Conservation (phyloP, 2,329 filamentous ascomycete species). For the Tolypocladium ophioglossoides region DNA sequence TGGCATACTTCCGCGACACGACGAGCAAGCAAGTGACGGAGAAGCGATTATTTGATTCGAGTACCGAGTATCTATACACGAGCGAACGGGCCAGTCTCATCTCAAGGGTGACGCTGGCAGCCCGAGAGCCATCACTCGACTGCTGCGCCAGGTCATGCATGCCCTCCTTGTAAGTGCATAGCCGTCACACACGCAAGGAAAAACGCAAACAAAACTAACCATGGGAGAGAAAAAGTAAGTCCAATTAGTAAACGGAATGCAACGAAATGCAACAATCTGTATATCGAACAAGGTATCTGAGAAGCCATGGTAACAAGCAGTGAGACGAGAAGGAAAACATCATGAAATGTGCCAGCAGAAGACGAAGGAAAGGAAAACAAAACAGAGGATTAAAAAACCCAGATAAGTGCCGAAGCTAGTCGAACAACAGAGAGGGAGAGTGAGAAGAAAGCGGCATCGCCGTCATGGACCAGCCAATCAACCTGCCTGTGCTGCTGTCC, state of each 20-base stretch:
- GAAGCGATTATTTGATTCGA: slow-evolving; percentile 19
- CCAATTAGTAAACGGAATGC: neutral
- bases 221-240: neutral
- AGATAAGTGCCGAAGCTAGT: slow-evolving; percentile 26
- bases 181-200: neutral
- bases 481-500: slow-evolving; percentile 28
- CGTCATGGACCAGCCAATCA: slow-evolving; percentile 42
- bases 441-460: slow-evolving; percentile 20
- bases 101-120: slow-evolving; percentile 6
- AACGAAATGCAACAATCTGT: slow-evolving; percentile 18
- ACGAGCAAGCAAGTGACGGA: slow-evolving; percentile 8
- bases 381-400: slow-evolving; percentile 21
- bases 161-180: neutral
- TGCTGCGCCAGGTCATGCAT: neutral
- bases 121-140: neutral
- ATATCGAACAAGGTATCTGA: slow-evolving; percentile 54
- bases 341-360: slow-evolving; percentile 14
- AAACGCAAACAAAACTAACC: neutral
- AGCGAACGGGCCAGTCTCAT: slow-evolving; percentile 18
- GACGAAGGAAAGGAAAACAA: slow-evolving; percentile 4
- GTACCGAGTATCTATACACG: slow-evolving; percentile 24
- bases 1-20: neutral
- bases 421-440: slow-evolving; percentile 30
- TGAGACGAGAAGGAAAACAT: slow-evolving; percentile 12
- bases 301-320: slow-evolving; percentile 17